Percentiles rank a stretch among this genome's conserved stretches.
Evolutionary conservation across 108 stramenopile genomes (phyloP).

Genomic region (Nitzschia sp.): DNA sequence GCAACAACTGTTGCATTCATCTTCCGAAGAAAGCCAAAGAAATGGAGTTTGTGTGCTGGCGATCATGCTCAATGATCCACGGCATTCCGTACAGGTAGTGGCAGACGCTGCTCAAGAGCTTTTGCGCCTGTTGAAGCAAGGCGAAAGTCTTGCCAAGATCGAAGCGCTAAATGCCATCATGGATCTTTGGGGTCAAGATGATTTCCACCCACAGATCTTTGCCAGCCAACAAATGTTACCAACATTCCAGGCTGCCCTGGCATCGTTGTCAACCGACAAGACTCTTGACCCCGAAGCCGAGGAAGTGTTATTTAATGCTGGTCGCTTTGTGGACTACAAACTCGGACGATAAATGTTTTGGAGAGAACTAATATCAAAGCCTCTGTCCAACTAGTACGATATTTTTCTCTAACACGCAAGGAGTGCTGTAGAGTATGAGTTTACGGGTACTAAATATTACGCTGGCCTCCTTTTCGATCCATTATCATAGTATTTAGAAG

Average conservation of each 20-base stretch:
- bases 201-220: constrained; percentile 56
- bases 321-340: constrained; percentile 36
- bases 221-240: constrained; percentile 34
- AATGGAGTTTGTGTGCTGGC: constrained; percentile 15
- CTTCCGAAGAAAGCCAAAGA: constrained; percentile 11
- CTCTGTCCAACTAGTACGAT: too few relatives aligned
- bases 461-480: too few relatives aligned
- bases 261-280: constrained; percentile 1
- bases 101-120: neutral
- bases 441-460: too few relatives aligned
- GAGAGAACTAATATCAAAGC: too few relatives aligned
- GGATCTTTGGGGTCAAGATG: constrained; percentile 71
- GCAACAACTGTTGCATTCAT: constrained; percentile 4
- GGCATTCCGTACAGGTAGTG: neutral
- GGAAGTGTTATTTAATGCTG: constrained; percentile 27
- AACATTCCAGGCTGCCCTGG: constrained; percentile 1
- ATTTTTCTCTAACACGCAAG: too few relatives aligned
- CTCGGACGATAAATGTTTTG: constrained; percentile 12
- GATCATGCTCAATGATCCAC: neutral
- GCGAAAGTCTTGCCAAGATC: constrained; percentile 12
- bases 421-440: too few relatives aligned
- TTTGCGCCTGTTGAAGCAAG: neutral
- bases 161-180: constrained; percentile 61
- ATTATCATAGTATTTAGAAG: too few relatives aligned
- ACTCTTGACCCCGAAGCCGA: constrained; percentile 22